Percentiles rank a stretch among this genome's conserved stretches.
Conservation (phyloP, 1,284 basidiomycete species). For the Ceratobasidium sp. region DNA sequence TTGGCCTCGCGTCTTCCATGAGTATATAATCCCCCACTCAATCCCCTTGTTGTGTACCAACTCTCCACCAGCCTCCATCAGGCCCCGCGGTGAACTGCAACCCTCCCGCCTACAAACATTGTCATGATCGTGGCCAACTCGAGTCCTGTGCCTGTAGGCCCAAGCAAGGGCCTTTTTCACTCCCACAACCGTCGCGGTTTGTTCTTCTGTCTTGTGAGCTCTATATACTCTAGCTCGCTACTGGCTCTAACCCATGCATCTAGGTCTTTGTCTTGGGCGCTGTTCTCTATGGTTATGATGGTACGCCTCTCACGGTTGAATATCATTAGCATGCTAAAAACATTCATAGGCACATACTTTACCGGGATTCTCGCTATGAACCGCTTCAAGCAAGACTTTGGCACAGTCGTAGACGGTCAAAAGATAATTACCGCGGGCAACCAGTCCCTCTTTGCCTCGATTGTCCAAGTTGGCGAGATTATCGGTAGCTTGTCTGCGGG, state of each 20-base stretch:
- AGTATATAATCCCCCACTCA: slow-evolving; percentile 16
- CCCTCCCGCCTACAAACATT: neutral
- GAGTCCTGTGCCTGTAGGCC: slow-evolving; percentile 10
- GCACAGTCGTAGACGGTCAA: slow-evolving; percentile 50
- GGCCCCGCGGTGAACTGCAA: neutral
- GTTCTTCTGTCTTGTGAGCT: slow-evolving; percentile 56
- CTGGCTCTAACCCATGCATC: neutral
- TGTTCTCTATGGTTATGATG: slow-evolving; percentile 59
- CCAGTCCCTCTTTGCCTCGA: slow-evolving; percentile 56
- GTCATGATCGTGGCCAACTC: slow-evolving; percentile 37
- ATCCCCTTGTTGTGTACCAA: neutral
- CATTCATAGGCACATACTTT: slow-evolving; percentile 57
- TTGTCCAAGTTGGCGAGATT: slow-evolving; percentile 63
- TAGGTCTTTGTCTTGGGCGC: slow-evolving; percentile 51
- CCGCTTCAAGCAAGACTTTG: slow-evolving; percentile 53
- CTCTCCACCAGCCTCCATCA: slow-evolving; percentile 5
- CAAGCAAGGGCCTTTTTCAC: slow-evolving; percentile 51
- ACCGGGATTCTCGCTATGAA: slow-evolving; percentile 59
- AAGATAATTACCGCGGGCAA: slow-evolving; percentile 53
- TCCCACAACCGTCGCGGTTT: slow-evolving; percentile 56
- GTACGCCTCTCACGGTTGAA: too few species aligned
- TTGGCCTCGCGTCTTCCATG: neutral
- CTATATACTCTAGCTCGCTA: neutral
- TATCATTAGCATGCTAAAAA: too few species aligned
- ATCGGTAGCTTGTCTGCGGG: slow-evolving; percentile 60